Percentiles rank a stretch among this genome's conserved stretches.
These are phyloP conservation scores for Lachancea sp. DNA, from an alignment of 805 yeast species.

Conservation along the genomic window DNA sequence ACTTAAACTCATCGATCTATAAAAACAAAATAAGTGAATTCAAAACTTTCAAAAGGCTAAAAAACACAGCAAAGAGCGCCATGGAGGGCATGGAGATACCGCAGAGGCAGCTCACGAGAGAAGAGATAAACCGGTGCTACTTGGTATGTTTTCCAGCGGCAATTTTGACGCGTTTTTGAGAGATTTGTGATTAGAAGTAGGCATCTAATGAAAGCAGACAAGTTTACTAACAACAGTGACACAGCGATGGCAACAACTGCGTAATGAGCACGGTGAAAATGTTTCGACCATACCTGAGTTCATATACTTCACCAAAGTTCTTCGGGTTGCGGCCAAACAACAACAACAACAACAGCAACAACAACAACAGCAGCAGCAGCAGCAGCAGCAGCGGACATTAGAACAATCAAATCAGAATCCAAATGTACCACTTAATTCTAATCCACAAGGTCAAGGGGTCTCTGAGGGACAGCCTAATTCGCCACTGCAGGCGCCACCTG, in stretches of 20 bases:
- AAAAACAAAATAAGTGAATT: not conserved
- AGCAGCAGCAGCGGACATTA: not conserved
- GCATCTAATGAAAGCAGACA: not conserved
- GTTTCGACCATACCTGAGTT: slow-evolving; percentile 32
- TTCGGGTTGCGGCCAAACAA: slow-evolving; percentile 32
- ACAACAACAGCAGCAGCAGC: slow-evolving; percentile 9
- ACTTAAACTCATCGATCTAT: not conserved
- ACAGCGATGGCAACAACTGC: slow-evolving; percentile 33
- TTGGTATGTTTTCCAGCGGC: slow-evolving; percentile 12
- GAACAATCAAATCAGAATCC: not conserved
- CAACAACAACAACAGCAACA: slow-evolving; percentile 27
- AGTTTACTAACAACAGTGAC: slow-evolving; percentile 8
- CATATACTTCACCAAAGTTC: slow-evolving; percentile 30
- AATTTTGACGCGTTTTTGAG: not conserved
- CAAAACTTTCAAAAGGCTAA: too few species aligned
- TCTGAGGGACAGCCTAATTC: not conserved
- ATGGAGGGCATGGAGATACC: slow-evolving; percentile 27
- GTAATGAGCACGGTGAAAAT: slow-evolving; percentile 32
- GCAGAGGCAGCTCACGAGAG: slow-evolving; percentile 29
- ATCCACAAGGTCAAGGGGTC: not conserved
- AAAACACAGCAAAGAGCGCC: not conserved
- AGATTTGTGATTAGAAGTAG: not conserved
- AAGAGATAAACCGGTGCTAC: slow-evolving; percentile 34
- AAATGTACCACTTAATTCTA: not conserved
- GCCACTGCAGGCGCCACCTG: not conserved